Conservation (phyloP, 2,329 filamentous ascomycete genomes). For the Talaromyces marneffei region DNA sequence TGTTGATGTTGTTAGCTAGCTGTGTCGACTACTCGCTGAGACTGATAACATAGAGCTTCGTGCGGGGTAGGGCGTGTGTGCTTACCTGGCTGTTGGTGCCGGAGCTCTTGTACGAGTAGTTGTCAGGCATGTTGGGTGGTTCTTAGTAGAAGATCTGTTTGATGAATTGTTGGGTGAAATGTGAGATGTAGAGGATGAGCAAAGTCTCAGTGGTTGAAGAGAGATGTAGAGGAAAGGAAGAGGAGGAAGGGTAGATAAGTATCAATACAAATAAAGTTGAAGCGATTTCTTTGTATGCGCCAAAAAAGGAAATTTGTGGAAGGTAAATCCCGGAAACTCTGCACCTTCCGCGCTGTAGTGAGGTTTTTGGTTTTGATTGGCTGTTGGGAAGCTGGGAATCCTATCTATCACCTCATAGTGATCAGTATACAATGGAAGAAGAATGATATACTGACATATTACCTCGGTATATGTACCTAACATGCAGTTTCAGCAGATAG, state of each 20-base stretch:
- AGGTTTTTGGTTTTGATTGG: neutral
- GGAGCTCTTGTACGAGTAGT: slow-evolving; percentile 37
- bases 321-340: neutral
- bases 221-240: neutral
- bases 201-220: neutral
- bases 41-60: neutral
- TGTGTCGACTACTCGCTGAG: too few species aligned
- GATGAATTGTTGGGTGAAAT: neutral
- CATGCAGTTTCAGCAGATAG: too few species aligned
- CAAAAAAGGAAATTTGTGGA: neutral
- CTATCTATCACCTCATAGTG: neutral
- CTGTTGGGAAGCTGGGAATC: neutral
- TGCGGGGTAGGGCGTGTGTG: neutral
- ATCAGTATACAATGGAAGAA: too few species aligned
- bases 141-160: neutral
- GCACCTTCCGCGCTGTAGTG: neutral
- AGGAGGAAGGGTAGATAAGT: neutral
- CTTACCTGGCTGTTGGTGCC: slow-evolving; percentile 60
- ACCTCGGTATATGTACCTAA: too few species aligned
- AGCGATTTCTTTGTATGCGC: slow-evolving; percentile 1
- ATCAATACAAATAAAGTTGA: neutral
- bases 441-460: too few species aligned
- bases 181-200: neutral
- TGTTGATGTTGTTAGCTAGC: slow-evolving; percentile 24
- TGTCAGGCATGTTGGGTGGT: slow-evolving; percentile 11